Conservation (phyloP, 176 grass and related monocot genomes). For the Aegilops umbellulata region DNA sequence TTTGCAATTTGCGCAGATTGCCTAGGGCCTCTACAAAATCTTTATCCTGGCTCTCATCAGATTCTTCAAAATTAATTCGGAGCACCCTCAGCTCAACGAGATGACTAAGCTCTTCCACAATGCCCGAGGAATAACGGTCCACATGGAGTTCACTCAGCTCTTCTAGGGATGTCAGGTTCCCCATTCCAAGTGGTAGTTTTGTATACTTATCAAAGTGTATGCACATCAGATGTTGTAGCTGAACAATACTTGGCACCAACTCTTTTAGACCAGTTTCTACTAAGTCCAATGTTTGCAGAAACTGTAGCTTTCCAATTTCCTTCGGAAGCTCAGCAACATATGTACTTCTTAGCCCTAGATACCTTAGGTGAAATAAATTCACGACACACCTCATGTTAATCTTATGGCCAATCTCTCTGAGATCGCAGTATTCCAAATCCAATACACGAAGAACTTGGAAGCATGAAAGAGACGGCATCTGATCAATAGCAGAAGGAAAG, state of each 20-base stretch:
- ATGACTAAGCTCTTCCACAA: not conserved
- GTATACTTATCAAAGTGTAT: accelerated
- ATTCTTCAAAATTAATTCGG: not conserved
- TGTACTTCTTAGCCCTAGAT: not conserved
- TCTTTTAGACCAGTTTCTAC: not conserved
- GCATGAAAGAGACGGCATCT: not conserved
- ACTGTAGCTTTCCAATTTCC: not conserved
- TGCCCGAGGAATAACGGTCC: not conserved
- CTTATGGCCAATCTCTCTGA: not conserved
- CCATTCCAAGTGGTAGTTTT: not conserved
- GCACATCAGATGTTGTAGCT: not conserved
- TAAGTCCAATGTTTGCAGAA: not conserved
- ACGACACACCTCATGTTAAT: not conserved
- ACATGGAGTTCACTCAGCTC: not conserved
- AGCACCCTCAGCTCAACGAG: not conserved
- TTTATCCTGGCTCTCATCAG: not conserved
- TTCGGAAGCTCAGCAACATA: not conserved
- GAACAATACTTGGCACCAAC: not conserved
- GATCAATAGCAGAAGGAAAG: not conserved
- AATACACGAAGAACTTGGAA: not conserved
- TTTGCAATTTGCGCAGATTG: not conserved
- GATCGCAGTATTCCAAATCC: not conserved
- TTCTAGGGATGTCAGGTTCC: not conserved
- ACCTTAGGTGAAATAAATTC: not conserved
- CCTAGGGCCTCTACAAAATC: not conserved